Evolutionary conservation across 768 basidiomycete genomes (phyloP).

Genomic region (Russula lepida): DNA sequence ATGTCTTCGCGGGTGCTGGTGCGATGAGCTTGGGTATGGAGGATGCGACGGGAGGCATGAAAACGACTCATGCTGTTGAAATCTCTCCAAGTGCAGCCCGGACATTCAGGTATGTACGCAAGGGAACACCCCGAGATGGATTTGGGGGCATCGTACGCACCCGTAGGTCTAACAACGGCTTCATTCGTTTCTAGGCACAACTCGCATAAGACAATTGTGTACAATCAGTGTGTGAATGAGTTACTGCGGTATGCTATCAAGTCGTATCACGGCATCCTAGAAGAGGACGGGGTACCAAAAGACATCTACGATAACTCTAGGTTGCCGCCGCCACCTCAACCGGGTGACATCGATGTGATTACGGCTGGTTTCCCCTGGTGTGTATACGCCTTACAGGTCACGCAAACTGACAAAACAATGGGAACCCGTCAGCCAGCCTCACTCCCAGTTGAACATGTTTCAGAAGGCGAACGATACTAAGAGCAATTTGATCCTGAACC

Average conservation of each 20-base stretch:
- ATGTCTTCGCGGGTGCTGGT: slow-evolving; percentile 42
- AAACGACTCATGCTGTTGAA: slow-evolving; percentile 60
- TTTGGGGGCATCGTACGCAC: background rate
- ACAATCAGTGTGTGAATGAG: slow-evolving; percentile 65
- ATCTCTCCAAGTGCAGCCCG: slow-evolving; percentile 66
- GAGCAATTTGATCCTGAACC: slow-evolving; percentile 59
- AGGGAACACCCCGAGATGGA: background rate
- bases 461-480: slow-evolving; percentile 58
- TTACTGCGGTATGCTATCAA: slow-evolving; percentile 53
- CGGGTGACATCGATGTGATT: slow-evolving; percentile 52
- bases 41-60: slow-evolving; percentile 41
- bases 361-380: slow-evolving; percentile 74
- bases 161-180: background rate
- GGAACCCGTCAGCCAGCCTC: slow-evolving; percentile 49
- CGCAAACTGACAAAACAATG: background rate
- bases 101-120: slow-evolving; percentile 46
- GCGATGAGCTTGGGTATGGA: slow-evolving; percentile 56
- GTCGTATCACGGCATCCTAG: slow-evolving; percentile 29
- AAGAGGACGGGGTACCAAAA: slow-evolving; percentile 30
- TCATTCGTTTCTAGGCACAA: slow-evolving; percentile 36
- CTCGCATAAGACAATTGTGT: slow-evolving; percentile 42
- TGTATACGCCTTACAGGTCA: background rate
- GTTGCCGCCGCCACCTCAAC: slow-evolving; percentile 40
- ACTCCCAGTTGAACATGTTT: slow-evolving; percentile 66
- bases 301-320: slow-evolving; percentile 32